Percentiles rank a stretch among this genome's conserved stretches.
phyloP scores from a whole-genome alignment of 371 early-diverging fungal genomes.

The Polyrhizophydium stewartii region DNA sequence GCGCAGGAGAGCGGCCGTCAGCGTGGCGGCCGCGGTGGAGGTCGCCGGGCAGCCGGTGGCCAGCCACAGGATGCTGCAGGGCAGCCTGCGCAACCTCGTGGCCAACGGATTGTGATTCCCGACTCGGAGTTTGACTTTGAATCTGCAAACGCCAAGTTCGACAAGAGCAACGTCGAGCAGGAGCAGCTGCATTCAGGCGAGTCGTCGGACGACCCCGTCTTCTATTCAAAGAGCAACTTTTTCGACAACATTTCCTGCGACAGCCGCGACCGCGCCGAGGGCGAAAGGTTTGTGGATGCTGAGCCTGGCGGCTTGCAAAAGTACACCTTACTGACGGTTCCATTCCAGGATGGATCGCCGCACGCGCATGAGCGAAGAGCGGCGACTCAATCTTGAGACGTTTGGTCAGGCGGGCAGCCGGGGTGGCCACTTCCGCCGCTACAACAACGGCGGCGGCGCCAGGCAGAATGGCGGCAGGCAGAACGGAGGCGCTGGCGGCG shows the following conservation, averaged over 20 bases:
- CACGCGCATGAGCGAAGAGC: slow-evolving; percentile 77
- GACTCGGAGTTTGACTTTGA: slow-evolving; percentile 93
- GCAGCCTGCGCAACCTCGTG: slow-evolving; percentile 5
- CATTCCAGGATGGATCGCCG: slow-evolving; percentile 52
- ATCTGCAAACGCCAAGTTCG: slow-evolving; percentile 86
- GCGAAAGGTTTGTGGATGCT: slow-evolving; percentile 23
- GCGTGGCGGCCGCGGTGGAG: too few relatives aligned
- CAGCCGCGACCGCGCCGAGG: slow-evolving; percentile 76
- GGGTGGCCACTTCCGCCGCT: background rate
- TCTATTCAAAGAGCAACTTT: slow-evolving; percentile 79
- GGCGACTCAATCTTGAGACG: slow-evolving; percentile 87
- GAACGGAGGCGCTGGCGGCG: too few relatives aligned
- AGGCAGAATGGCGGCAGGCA: background rate
- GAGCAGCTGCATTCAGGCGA: slow-evolving; percentile 27
- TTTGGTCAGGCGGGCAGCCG: slow-evolving; percentile 70
- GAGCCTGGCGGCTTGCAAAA: too few relatives aligned
- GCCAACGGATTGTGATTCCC: slow-evolving; percentile 60
- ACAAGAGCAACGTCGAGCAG: slow-evolving; percentile 59
- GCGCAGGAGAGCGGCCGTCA: background rate
- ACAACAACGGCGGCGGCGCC: background rate
- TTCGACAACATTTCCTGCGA: slow-evolving; percentile 98
- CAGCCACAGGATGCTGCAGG: too few relatives aligned
- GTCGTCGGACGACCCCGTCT: slow-evolving; percentile 13
- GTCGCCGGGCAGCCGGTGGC: too few relatives aligned
- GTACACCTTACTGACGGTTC: background rate